Evolutionary conservation across 306 rosid species (phyloP), one percentile per base, ranked within the genome.

Genomic region (Vigna nakashimae): DNA sequence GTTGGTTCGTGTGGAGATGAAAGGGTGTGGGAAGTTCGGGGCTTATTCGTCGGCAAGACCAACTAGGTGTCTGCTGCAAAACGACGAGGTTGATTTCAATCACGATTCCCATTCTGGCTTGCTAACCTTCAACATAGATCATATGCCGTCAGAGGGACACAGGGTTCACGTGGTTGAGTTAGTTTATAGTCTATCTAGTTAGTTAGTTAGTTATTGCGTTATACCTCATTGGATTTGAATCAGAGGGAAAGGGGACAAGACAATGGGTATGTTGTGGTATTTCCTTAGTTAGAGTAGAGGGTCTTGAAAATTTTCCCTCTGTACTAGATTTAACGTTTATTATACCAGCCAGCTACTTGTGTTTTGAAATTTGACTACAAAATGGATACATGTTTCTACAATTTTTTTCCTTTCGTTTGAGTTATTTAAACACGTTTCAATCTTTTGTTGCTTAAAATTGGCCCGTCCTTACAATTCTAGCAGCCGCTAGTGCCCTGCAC

Each of bases 21-120:
- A 88, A 78, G 98, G 99, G 22, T 87, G 92, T 36, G 98, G 99
- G 16, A 82, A 52, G 28, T 92, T 95, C 71, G 98, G 93, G 18
- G 96, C 86, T 1, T 92, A 88, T 81, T 92, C 92, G 3, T 87
- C 96, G 8, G 78, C 75, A 1, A 85, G 65, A 75, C 99, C 99
- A 6, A 82, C 64, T 65, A 83, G 82, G 80, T 95, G 97, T 63
- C 66, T 65, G 56, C 79, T 91, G 82, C 90, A 74, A 76, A 74
- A 80, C 0, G 36, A 50, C 0, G 81, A 4, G 51, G 84, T 92
- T 1, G 90, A 85, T 59, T 95, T 87, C 13, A 77, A 20, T 70
- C 87, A 88, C 50, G 85, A 88, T 15, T 24, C 71, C 8, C 82
- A 82, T 6, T 91, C 90, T 1, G 92, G 94, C 22, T 81, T 95